Base-by-base conservation (phyloP, 768 basidiomycete genomes). In the Pleurotus sapidus region DNA sequence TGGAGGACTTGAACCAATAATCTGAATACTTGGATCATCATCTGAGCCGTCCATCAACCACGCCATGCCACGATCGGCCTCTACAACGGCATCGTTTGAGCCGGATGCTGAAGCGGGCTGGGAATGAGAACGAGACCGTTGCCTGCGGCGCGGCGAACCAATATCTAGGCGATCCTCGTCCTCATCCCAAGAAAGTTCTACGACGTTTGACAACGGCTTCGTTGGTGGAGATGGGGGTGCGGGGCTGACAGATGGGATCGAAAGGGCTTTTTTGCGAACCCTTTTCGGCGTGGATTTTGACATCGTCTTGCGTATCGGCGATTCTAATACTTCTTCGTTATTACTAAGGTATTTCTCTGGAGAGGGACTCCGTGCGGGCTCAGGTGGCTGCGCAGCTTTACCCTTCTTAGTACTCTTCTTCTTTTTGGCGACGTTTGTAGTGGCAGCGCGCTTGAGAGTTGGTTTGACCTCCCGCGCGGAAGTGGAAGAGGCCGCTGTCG, bases 41-140 rank as follows among this genome's bases (percentile, higher is more conserved):
- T 84, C 86, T 12, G 51, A 54, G 23, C 84, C 76, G 39, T 81
- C 85, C 8, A 89, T 67, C 18, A 90, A 71, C 87, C 87, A 89
- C 2, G 82, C 78, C 71, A 89, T 84, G 62, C 77, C 77, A 15
- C 55, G 59, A 12, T 64, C 58, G 30, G 63, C 55, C 40, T 53
- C 57, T 60, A 63, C 17, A 62, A 53, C 7, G 25, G 27, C 48
- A 55, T 70, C 67, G 43, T 72, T 73, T 43, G 72, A 65, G 12
- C 69, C 66, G 4, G 64, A 34, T 27, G 40, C 25, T 49, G 59
- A 57, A 12, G 57, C 57, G 27, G 56, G 34, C 30, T 34, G 8
- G 11, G 8, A 11, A 8, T 34, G 30, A 34, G 30, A 20, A 20
- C 20, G 48, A 40, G n/a, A 17, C 15, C 9, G 42, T 45, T 45